These are phyloP conservation scores for Xylaria sp. DNA, from an alignment of 2,329 filamentous ascomycete genomes.

Conservation along the genomic window DNA sequence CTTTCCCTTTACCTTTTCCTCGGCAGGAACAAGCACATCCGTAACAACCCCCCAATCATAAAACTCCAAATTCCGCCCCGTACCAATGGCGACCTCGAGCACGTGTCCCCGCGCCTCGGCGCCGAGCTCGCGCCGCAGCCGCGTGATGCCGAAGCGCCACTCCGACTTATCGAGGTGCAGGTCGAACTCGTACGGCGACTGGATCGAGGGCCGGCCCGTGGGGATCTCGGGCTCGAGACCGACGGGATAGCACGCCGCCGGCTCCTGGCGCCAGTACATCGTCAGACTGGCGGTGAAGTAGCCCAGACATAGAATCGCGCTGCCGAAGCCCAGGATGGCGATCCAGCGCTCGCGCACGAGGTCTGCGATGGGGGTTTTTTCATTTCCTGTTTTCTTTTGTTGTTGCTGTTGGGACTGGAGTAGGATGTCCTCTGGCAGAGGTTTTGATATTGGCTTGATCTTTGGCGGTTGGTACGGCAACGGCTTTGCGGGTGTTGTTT, in stretches of 20 bases:
- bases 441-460: not conserved
- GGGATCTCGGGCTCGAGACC: slow-evolving; percentile 36
- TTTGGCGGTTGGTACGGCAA: slow-evolving; percentile 23
- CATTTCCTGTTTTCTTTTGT: not conserved
- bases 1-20: not conserved
- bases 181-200: slow-evolving; percentile 54
- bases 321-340: slow-evolving; percentile 43
- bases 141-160: slow-evolving; percentile 50
- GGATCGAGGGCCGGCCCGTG: slow-evolving; percentile 45
- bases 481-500: slow-evolving; percentile 19
- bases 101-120: slow-evolving; percentile 49
- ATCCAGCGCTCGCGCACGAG: slow-evolving; percentile 35
- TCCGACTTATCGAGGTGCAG: slow-evolving; percentile 53
- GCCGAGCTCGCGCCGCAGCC: slow-evolving; percentile 46
- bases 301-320: slow-evolving; percentile 42
- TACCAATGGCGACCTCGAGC: slow-evolving; percentile 58
- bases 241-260: slow-evolving; percentile 26
- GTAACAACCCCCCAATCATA: slow-evolving; percentile 48
- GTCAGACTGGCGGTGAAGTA: slow-evolving; percentile 39
- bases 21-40: slow-evolving; percentile 16
- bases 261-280: slow-evolving; percentile 25
- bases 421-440: not conserved
- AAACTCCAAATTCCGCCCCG: slow-evolving; percentile 55
- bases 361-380: slow-evolving; percentile 20
- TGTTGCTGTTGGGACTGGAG: not conserved